Evolutionary conservation across 2,329 filamentous ascomycete genomes (phyloP).

Genomic region (Dendryphion nanum): DNA sequence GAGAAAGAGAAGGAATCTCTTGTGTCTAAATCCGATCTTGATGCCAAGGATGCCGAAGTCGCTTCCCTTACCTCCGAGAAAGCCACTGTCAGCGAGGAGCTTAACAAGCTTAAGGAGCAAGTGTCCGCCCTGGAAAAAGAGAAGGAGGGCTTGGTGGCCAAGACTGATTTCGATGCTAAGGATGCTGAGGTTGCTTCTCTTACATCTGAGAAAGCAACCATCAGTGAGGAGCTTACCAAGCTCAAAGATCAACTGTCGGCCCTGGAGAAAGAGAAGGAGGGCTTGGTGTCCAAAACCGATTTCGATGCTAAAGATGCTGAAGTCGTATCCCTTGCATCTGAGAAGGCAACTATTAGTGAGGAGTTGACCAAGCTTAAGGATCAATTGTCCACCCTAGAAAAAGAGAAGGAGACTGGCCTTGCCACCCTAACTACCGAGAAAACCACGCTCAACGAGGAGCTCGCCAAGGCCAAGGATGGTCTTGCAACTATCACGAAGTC

Average conservation of each 20-base stretch:
- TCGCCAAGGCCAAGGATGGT: not conserved
- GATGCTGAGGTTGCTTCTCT: conserved; percentile 2
- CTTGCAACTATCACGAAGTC: not conserved
- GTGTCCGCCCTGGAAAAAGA: conserved; percentile 1
- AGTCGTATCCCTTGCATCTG: conserved; percentile 2
- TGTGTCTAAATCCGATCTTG: conserved; percentile 2
- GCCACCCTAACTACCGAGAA: conserved; percentile 5
- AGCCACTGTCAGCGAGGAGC: conserved; percentile 6
- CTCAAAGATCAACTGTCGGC: too few species aligned
- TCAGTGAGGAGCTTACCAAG: conserved; percentile 4
- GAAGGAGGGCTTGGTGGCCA: conserved; percentile 4
- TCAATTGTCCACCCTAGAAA: not conserved
- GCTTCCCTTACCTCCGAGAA: conserved; percentile 6
- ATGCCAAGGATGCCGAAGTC: conserved; percentile 1
- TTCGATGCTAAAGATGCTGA: conserved; percentile 2
- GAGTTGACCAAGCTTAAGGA: conserved; percentile 1
- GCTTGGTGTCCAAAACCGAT: conserved; percentile 1
- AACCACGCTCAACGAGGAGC: conserved; percentile 6
- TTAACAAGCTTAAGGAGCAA: not conserved
- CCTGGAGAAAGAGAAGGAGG: conserved; percentile 8
- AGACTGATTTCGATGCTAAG: conserved; percentile 4
- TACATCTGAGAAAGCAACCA: conserved; percentile 6
- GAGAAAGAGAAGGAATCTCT: conserved; percentile 3
- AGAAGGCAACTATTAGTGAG: conserved; percentile 11
- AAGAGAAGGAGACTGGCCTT: not conserved